These are phyloP conservation scores for Ustilago shanxiensis DNA, from an alignment of 1,284 basidiomycete species.

Conservation along the genomic window DNA sequence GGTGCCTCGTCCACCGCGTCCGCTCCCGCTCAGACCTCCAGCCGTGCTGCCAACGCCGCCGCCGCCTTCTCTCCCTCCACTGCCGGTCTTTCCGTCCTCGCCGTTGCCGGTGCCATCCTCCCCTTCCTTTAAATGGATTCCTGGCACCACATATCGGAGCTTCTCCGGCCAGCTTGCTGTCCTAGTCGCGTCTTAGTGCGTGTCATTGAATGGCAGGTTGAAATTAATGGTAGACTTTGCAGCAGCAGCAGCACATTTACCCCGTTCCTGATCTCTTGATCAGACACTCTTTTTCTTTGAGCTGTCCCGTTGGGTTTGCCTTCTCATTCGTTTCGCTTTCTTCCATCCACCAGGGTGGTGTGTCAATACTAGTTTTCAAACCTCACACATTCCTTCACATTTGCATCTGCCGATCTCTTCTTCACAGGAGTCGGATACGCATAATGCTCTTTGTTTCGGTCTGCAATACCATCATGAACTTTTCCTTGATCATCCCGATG, in stretches of 20 bases:
- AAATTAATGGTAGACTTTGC: background rate
- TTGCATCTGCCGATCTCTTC: background rate
- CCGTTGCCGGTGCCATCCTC: constrained; percentile 46
- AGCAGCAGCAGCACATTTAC: constrained; percentile 14
- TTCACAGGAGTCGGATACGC: background rate
- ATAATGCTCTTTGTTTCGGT: constrained; percentile 12
- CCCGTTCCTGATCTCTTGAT: background rate
- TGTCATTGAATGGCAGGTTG: background rate
- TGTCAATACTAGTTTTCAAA: constrained; percentile 3
- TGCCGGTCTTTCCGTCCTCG: constrained; percentile 46
- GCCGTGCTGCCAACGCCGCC: constrained; percentile 30
- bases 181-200: background rate
- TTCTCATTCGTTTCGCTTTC: constrained; percentile 1
- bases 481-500: background rate
- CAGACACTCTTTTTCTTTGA: background rate
- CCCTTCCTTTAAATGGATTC: constrained; percentile 40
- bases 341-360: background rate
- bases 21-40: constrained; percentile 21
- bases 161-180: constrained; percentile 1
- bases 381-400: constrained; percentile 1
- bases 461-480: constrained; percentile 41
- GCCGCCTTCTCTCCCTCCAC: constrained; percentile 49
- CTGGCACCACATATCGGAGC: background rate
- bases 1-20: constrained; percentile 7
- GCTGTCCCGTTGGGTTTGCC: background rate